phyloP scores from a whole-genome alignment of 177 flowering plant genomes.

The Vitis hybrid region DNA sequence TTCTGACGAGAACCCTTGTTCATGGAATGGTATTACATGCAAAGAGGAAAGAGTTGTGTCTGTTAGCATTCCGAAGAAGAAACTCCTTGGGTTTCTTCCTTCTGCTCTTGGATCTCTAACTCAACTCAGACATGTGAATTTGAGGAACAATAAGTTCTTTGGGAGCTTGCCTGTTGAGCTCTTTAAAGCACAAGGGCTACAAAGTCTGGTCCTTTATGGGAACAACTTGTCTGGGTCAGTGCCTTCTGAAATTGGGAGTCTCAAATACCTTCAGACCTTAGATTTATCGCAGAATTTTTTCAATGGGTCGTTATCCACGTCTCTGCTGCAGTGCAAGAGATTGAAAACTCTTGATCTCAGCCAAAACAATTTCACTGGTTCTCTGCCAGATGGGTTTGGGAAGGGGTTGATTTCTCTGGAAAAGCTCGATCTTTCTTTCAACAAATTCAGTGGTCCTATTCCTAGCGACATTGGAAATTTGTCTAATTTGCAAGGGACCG shows the following conservation, averaged over 20 bases:
- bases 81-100: slow-evolving; percentile 67
- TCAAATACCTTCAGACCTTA: slow-evolving; percentile 63
- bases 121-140: slow-evolving; percentile 73
- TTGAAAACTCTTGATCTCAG: slow-evolving; percentile 62
- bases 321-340: slow-evolving; percentile 62
- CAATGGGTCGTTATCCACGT: slow-evolving; percentile 64
- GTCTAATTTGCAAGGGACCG: slow-evolving; percentile 72
- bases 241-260: slow-evolving; percentile 61
- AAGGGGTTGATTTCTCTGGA: slow-evolving; percentile 52
- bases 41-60: slow-evolving; percentile 66
- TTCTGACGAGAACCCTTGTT: slow-evolving; percentile 79
- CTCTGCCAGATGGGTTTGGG: slow-evolving; percentile 78
- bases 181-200: slow-evolving; percentile 54
- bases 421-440: slow-evolving; percentile 75
- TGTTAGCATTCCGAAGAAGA: slow-evolving; percentile 73
- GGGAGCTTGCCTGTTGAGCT: slow-evolving; percentile 66
- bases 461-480: slow-evolving; percentile 77
- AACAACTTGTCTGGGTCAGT: slow-evolving; percentile 74
- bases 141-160: slow-evolving; percentile 65
- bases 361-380: slow-evolving; percentile 69
- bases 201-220: slow-evolving; percentile 84
- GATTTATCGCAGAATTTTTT: slow-evolving; percentile 79
- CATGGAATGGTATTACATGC: slow-evolving; percentile 92
- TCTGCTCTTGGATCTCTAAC: slow-evolving; percentile 66
- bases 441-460: slow-evolving; percentile 64